These are phyloP conservation scores for Puccinia hordei DNA, from an alignment of 1,284 basidiomycete genomes.

Conservation along the genomic window DNA sequence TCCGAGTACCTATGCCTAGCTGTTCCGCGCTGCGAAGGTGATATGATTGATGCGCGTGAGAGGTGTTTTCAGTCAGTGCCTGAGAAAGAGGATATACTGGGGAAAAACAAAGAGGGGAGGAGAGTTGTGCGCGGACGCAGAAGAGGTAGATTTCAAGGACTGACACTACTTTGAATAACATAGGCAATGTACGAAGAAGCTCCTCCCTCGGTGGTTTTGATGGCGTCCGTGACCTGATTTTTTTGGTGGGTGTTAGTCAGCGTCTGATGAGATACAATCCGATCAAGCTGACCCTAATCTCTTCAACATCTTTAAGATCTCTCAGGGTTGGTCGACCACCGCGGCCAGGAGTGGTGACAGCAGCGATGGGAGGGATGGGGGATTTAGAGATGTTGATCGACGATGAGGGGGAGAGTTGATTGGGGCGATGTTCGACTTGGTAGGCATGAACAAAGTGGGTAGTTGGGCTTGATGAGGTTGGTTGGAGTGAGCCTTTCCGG, in stretches of 20 bases:
- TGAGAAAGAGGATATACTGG: not conserved
- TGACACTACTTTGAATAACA: slow-evolving; percentile 84
- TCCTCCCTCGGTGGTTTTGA: slow-evolving; percentile 86
- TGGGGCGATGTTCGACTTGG: slow-evolving; percentile 24
- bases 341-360: slow-evolving; percentile 42
- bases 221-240: slow-evolving; percentile 81
- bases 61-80: slow-evolving; percentile 20
- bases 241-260: not conserved
- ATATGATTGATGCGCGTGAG: not conserved
- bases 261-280: not conserved
- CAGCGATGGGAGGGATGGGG: slow-evolving; percentile 22
- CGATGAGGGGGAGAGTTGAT: slow-evolving; percentile 20
- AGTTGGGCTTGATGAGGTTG: slow-evolving; percentile 20
- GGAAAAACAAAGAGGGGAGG: no score
- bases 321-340: slow-evolving; percentile 48
- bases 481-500: slow-evolving; percentile 9
- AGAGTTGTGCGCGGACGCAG: not conserved
- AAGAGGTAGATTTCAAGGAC: slow-evolving; percentile 57
- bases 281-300: slow-evolving; percentile 30
- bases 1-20: slow-evolving; percentile 92
- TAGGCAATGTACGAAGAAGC: slow-evolving; percentile 90
- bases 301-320: slow-evolving; percentile 48
- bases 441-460: slow-evolving; percentile 23
- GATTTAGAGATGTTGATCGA: slow-evolving; percentile 6
- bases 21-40: slow-evolving; percentile 68